Evolutionary conservation across 116 monocot species (phyloP).

Genomic region (Posidonia oceanica): DNA sequence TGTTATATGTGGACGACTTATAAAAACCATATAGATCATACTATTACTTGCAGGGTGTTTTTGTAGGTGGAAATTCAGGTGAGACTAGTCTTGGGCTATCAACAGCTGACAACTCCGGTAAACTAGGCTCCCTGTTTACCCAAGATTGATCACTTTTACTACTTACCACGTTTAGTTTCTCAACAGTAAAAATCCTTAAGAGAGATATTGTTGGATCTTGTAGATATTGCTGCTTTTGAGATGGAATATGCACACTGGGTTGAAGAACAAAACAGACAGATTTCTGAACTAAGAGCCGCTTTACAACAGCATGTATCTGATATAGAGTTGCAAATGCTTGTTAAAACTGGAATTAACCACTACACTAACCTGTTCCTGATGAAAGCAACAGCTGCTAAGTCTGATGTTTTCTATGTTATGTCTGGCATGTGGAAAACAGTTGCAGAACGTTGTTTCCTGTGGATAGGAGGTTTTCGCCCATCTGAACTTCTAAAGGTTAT

Average conservation of each 20-base stretch:
- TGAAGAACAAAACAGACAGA: constrained; percentile 63
- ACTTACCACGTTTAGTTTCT: neutral
- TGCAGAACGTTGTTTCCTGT: constrained; percentile 69
- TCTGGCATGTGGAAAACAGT: constrained; percentile 92
- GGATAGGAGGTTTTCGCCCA: constrained; percentile 94
- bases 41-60: constrained; percentile 33
- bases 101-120: constrained; percentile 46
- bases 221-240: constrained; percentile 61
- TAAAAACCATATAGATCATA: too few relatives aligned
- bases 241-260: constrained; percentile 88
- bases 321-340: constrained; percentile 63
- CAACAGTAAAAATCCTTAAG: neutral
- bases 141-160: neutral
- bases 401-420: constrained; percentile 89
- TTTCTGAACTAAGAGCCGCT: constrained; percentile 44
- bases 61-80: constrained; percentile 36
- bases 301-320: constrained; percentile 62
- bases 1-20: neutral
- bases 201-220: neutral
- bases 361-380: constrained; percentile 62
- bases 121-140: neutral
- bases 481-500: constrained; percentile 85
- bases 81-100: constrained; percentile 34
- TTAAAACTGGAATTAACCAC: constrained; percentile 58
- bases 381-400: constrained; percentile 56